Evolutionary conservation across 176 grass and related monocot species (phyloP), one percentile per base, ranked within the genome.

Genomic region (Miscanthus lutarioriparius): DNA sequence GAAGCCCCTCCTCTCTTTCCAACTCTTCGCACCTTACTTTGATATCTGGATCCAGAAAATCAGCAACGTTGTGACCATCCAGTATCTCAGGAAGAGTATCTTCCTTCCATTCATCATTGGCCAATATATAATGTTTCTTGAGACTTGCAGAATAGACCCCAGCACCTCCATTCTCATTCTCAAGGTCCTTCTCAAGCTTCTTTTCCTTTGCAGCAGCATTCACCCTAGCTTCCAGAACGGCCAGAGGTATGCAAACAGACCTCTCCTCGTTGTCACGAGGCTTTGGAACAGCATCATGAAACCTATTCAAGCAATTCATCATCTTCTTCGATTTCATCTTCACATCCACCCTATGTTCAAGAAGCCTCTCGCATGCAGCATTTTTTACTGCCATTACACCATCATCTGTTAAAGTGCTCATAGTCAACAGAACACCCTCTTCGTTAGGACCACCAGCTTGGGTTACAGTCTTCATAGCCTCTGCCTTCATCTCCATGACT

Each of bases 11-110:
- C 68, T 95, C 90, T 63, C 87, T 86, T 81, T 95, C 93, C 67
- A 95, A 80, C 7, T 92, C 93, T 70, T 90, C 84, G 67, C 88
- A 84, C 87, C 93, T 90, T 73, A 88, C 86, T 41, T 90, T 9
- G 41, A 95, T 95, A 86, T 95, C 93, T 3, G 78, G 93, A 86
- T 95, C 88, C 53, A 95, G 49, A 68, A 95, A 95, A 90, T 95
- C 90, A 27, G 84, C 81, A 74, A 95, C 45, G 36, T 95, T 92
- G 44, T 95, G 93, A 15, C 93, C 88, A 82, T 95, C 93, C 38
- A 95, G 67, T 95, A 89, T 89, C 83, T 77, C 78, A 64, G 88
- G 83, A 2, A 89, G 71, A 70, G 71, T 86, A 41, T 89, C 93
- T 36, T 92, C 87, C 85, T 92, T 95, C 93, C 93, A 95, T 67